Evolutionary conservation across 306 rosid genomes (phyloP).

Genomic region (Sicyos edulis): DNA sequence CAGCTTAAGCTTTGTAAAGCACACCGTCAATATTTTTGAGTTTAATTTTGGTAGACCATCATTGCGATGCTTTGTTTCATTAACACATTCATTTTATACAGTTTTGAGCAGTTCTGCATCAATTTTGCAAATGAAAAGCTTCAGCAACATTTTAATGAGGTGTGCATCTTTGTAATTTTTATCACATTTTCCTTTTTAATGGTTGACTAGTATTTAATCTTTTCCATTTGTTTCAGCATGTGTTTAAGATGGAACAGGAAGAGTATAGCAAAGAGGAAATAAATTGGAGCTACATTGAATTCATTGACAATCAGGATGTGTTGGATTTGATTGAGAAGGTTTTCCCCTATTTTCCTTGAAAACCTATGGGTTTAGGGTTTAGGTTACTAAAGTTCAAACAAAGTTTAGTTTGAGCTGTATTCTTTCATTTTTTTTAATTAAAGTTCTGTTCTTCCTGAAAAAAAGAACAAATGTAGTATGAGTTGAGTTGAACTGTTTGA

Average conservation of each 20-base stretch:
- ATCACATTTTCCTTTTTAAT: background rate
- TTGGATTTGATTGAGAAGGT: slow-evolving; percentile 98
- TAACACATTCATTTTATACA: slow-evolving; percentile 31
- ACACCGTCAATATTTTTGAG: background rate
- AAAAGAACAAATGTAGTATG: background rate
- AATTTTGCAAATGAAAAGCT: slow-evolving; percentile 99
- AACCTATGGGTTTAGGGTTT: background rate
- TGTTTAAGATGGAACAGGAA: slow-evolving; percentile 98
- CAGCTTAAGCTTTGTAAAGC: too few species aligned
- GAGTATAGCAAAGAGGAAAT: slow-evolving; percentile 94
- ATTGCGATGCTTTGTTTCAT: slow-evolving; percentile 9
- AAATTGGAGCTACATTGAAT: slow-evolving; percentile 98
- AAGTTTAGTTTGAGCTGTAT: too few species aligned
- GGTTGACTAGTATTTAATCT: slow-evolving; percentile 17
- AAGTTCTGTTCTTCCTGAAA: too few species aligned
- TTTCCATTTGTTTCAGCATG: slow-evolving; percentile 57
- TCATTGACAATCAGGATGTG: slow-evolving; percentile 96
- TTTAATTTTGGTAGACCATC: background rate
- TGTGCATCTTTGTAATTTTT: slow-evolving; percentile 24
- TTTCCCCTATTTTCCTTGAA: slow-evolving; percentile 15
- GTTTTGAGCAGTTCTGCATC: slow-evolving; percentile 99
- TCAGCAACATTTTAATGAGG: slow-evolving; percentile 99
- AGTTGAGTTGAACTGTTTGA: background rate
- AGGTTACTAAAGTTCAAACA: background rate
- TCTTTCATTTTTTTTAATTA: too few species aligned